Base-by-base conservation (phyloP, 345 rosid genomes). In the Psidium guajava region DNA sequence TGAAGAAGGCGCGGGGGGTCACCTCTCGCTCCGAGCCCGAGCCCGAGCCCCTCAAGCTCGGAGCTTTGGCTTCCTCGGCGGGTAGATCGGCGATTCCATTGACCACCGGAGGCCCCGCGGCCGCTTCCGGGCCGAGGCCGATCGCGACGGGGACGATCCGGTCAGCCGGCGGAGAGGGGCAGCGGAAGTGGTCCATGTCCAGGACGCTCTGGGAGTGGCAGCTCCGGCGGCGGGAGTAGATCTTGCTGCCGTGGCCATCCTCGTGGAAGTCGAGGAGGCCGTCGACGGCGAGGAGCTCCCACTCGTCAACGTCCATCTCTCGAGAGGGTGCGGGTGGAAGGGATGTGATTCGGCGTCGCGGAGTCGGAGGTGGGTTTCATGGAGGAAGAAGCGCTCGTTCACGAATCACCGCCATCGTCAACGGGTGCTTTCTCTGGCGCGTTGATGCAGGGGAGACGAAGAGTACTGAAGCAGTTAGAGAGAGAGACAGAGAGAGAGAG, bases 231-330 rank as follows among this genome's bases (percentile, higher is more conserved):
- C 87, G 64, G 55, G 87, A 89, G 88, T 44, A 86, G 88, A 75
- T 25, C 54, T 74, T 83, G 64, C 58, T 82, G 51, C 83, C 87
- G 32, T 85, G 89, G 28, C 88, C 91, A 47, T 93, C 94, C 58
- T 87, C 92, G 54, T 82, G 92, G 74, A 88, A 86, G 86, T 91
- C 95, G 77, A 89, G 86, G 83, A 91, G 89, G 27, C 90, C 90
- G 57, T 88, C 90, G 84, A 36, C 89, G 21, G 98, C 92, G 49
- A 97, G 93, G 56, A 95, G 56, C 85, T 95, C 98, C 99, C 99
- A 97, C 82, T 95, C 99, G 24, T 95, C 96, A 54, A 91, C 89
- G 91, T 96, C 98, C 98, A 95, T 95, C 54, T 6, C 32, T 8
- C 25, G 16, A 51, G 49, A 16, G 47, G 80, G 40, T 3, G 3